Base-by-base conservation (phyloP, 2,329 filamentous ascomycete species). In the Aureobasidium sp. region DNA sequence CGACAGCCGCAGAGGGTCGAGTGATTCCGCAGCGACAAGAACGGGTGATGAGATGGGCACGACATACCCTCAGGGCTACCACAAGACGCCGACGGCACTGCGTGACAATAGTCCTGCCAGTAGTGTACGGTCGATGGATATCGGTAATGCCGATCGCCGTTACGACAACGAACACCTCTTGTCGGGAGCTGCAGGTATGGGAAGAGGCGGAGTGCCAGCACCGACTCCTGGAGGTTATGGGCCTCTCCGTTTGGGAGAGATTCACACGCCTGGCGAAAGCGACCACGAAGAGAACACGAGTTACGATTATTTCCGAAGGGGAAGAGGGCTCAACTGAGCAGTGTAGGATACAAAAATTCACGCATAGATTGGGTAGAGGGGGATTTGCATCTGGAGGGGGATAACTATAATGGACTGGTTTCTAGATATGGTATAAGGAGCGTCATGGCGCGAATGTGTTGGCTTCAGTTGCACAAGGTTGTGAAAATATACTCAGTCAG, bases 11-110 rank as follows among this genome's bases (percentile, higher is more conserved):
- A 60, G 57, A 31, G 57, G 57, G 2, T 60, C 57, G 9, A 31
- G 25, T 11, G 71, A 72, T 51, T 72, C 70, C 0, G 68, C 71
- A 9, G 56, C 68, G 0, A 73, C 73, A 4, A 65, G 67, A 25
- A 68, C 66, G 11, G 72, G 66, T 2, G 64, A 69, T 0, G 62
- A 66, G 1, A 41, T 20, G 12, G 76, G 76, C 20, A 74, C 75
- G 22, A 73, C 71, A 1, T 81, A 81, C 63, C 78, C 79, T 2
- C 67, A 72, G 0, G 79, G 79, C 7, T 81, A 81, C 64, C 79
- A 81, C 63, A 71, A 73, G 12, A 79, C 79, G 14, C 77, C 77
- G 2, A 70, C 69, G 5, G 69, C 71, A 15, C 67, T 78, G 15
- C 70, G 78, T 9, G 77, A 77, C 22, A 73, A 76, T 39, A 78